Conservation (phyloP, 2,329 filamentous ascomycete species). For the Ophiostoma sp. region DNA sequence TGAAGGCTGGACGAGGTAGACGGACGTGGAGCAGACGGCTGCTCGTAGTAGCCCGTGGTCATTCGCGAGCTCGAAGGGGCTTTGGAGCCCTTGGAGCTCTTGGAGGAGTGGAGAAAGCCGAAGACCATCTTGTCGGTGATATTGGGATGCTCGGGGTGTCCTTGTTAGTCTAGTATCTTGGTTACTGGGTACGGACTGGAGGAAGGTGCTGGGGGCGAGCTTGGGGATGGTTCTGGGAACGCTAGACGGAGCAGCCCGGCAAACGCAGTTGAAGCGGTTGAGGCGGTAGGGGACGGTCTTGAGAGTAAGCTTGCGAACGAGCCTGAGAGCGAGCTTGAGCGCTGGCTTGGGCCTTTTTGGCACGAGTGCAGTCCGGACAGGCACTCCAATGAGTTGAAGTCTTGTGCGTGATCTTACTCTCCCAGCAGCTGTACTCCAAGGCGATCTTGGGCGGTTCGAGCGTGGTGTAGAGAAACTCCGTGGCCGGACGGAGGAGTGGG, state of each 20-base stretch:
- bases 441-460: conserved; percentile 5
- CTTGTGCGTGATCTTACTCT: not conserved
- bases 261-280: not conserved
- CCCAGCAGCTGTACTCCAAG: conserved; percentile 11
- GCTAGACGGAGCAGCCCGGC: not conserved
- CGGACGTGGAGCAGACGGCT: not conserved
- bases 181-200: not conserved
- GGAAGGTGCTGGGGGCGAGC: not conserved
- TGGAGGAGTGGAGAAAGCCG: not conserved
- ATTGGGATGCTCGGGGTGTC: not conserved
- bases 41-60: not conserved
- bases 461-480: not conserved
- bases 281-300: not conserved
- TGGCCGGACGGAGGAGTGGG: conserved; percentile 11
- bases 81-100: not conserved
- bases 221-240: not conserved
- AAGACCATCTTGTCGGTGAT: not conserved
- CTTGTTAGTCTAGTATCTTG: conserved; percentile 1
- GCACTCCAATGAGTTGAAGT: not conserved
- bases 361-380: not conserved
- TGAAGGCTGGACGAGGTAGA: not conserved
- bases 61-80: not conserved
- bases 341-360: not conserved
- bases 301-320: not conserved
- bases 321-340: not conserved